Percentiles rank a stretch among this genome's conserved stretches.
These are phyloP conservation scores for Zasmidium angulare DNA, from an alignment of 2,329 filamentous ascomycete species.

Conservation along the genomic window DNA sequence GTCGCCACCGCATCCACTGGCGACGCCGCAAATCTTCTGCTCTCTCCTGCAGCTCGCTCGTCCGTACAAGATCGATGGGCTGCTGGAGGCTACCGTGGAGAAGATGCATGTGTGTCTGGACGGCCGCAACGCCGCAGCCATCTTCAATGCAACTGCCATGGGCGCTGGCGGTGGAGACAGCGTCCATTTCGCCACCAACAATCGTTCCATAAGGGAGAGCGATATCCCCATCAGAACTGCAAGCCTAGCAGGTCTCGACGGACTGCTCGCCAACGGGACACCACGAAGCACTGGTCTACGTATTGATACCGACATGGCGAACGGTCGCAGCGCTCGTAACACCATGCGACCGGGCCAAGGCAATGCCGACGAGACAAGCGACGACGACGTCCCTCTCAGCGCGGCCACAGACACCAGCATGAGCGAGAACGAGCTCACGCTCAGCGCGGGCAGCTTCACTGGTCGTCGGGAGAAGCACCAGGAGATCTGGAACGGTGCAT, in stretches of 20 bases:
- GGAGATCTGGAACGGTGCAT: conserved; percentile 76
- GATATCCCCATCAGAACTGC: conserved; percentile 48
- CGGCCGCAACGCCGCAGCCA: conserved; percentile 88
- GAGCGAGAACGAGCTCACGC: conserved; percentile 33
- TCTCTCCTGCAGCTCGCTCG: conserved; percentile 90
- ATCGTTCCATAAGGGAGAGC: conserved; percentile 33
- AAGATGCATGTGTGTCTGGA: conserved; percentile 86
- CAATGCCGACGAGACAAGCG: conserved; percentile 34
- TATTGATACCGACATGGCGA: conserved; percentile 52
- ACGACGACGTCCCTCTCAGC: conserved; percentile 36
- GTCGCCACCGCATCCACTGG: conserved; percentile 70
- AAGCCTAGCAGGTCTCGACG: conserved; percentile 48
- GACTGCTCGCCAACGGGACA: conserved; percentile 42
- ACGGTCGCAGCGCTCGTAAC: conserved; percentile 37
- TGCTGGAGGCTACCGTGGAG: conserved; percentile 90
- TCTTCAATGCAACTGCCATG: conserved; percentile 98
- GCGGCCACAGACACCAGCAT: conserved; percentile 36
- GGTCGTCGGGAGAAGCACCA: conserved; percentile 46
- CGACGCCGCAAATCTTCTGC: conserved; percentile 92
- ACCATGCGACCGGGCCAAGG: conserved; percentile 36
- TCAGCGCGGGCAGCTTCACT: conserved; percentile 39
- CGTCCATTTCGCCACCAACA: conserved; percentile 60
- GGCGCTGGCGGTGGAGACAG: conserved; percentile 88
- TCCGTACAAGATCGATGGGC: conserved; percentile 88
- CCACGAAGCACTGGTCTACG: conserved; percentile 41